phyloP scores from a whole-genome alignment of 2,329 filamentous ascomycete genomes.

The Pseudocercospora vitis region DNA sequence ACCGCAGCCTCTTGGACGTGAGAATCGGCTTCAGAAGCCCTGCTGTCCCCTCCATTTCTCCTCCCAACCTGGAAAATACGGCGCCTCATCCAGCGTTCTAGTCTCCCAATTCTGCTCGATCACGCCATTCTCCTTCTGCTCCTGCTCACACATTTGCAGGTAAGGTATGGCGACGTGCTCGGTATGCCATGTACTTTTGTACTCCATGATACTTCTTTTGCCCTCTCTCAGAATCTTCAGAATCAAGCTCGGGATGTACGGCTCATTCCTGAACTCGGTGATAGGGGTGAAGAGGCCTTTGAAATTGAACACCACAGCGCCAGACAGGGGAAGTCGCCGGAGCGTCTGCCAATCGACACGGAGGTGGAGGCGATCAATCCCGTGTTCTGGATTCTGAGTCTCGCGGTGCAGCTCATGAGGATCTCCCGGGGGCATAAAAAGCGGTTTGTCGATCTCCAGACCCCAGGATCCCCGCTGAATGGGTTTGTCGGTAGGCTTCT shows the following conservation, averaged over 20 bases:
- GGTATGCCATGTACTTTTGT: constrained; percentile 74
- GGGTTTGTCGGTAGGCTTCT: constrained; percentile 69
- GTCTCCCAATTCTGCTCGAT: constrained; percentile 64
- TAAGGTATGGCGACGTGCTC: constrained; percentile 69
- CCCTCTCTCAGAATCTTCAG: constrained; percentile 69
- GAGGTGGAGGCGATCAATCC: constrained; percentile 62
- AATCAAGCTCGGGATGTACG: constrained; percentile 68
- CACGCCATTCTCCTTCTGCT: constrained; percentile 65
- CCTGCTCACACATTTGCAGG: constrained; percentile 61
- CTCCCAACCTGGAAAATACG: constrained; percentile 75
- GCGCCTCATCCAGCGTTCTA: constrained; percentile 69
- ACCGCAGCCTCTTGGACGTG: too few species aligned
- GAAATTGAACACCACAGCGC: constrained; percentile 80
- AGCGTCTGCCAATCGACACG: constrained; percentile 89
- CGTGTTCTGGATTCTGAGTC: constrained; percentile 58
- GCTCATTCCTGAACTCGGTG: constrained; percentile 67
- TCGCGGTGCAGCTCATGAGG: constrained; percentile 62
- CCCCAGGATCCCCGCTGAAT: constrained; percentile 87
- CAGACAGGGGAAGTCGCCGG: constrained; percentile 73
- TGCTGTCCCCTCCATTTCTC: constrained; percentile 69
- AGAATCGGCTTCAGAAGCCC: constrained; percentile 55
- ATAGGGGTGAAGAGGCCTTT: constrained; percentile 81
- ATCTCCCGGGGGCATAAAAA: constrained; percentile 72
- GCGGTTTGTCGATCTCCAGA: constrained; percentile 70
- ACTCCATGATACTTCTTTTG: constrained; percentile 70